phyloP scores from a whole-genome alignment of 208 protist genomes.

The Herpetomonas tarakana region DNA sequence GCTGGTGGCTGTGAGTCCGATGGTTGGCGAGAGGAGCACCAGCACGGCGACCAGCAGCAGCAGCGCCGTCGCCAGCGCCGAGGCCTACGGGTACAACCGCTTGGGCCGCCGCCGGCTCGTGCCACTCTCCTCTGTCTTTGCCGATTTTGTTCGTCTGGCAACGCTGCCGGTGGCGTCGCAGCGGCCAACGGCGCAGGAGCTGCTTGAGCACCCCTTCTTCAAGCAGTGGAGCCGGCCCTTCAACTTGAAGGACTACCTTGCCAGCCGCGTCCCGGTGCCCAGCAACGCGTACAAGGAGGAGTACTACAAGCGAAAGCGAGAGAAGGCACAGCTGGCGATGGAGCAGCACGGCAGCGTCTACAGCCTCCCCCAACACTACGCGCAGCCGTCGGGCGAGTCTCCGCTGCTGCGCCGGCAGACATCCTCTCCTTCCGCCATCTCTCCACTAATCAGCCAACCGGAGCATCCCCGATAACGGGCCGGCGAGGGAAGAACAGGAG shows the following conservation, averaged over 20 bases:
- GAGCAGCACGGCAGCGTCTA: not conserved
- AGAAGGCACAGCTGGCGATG: not conserved
- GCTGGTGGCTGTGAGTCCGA: too few species aligned
- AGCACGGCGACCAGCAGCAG: not conserved
- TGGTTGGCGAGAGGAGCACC: not conserved
- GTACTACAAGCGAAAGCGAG: constrained; percentile 11
- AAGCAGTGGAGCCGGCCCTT: constrained; percentile 74
- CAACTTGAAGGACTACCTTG: constrained; percentile 71
- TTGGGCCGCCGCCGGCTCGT: constrained; percentile 15
- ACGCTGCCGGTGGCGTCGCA: constrained; percentile 55
- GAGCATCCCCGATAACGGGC: too few species aligned
- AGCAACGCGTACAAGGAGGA: constrained; percentile 46
- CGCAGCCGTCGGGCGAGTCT: not conserved
- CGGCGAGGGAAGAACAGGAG: too few species aligned
- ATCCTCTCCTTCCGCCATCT: too few species aligned
- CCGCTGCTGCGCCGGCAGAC: too few species aligned
- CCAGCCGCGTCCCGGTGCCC: constrained; percentile 34
- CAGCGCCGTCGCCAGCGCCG: not conserved
- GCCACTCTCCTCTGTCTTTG: constrained; percentile 51
- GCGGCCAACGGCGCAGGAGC: constrained; percentile 69
- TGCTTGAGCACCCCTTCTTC: constrained; percentile 90
- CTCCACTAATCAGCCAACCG: too few species aligned
- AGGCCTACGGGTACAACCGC: not conserved
- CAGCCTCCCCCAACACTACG: not conserved
- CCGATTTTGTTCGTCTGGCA: constrained; percentile 66